These are phyloP conservation scores for Eucalyptus globulus DNA, from an alignment of 345 rosid species.

Conservation along the genomic window DNA sequence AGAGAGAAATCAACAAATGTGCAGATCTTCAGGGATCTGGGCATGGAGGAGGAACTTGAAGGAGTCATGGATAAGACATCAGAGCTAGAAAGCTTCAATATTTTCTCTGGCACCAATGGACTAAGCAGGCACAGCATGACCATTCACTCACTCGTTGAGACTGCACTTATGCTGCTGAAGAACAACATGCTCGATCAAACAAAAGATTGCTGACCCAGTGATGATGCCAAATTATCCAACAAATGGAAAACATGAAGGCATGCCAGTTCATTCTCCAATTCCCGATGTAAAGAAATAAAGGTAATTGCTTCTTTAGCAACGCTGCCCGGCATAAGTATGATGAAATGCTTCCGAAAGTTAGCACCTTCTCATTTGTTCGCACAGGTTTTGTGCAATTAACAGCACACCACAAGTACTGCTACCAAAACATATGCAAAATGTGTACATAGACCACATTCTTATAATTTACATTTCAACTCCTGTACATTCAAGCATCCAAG, in stretches of 20 bases:
- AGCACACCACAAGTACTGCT: neutral
- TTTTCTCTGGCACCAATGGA: conserved; percentile 66
- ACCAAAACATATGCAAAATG: neutral
- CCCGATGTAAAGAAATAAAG: neutral
- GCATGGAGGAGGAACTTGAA: conserved; percentile 44
- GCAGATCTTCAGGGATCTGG: conserved; percentile 18
- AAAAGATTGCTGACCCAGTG: neutral
- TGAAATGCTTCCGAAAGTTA: neutral
- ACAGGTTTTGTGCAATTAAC: neutral
- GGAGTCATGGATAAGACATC: conserved; percentile 52
- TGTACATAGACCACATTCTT: neutral
- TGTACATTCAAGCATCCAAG: neutral
- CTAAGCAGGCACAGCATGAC: conserved; percentile 48
- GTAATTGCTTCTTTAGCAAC: neutral
- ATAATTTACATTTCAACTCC: neutral
- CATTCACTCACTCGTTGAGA: conserved; percentile 44
- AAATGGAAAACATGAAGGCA: neutral
- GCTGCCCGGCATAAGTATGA: neutral
- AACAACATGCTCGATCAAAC: neutral
- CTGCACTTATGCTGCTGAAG: neutral
- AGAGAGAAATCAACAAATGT: conserved; percentile 16
- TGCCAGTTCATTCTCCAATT: neutral
- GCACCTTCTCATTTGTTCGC: neutral
- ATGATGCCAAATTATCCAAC: neutral
- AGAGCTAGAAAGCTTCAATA: conserved; percentile 65